Evolutionary conservation across 2,329 filamentous ascomycete genomes (phyloP).

Genomic region (Fusarium palustre): DNA sequence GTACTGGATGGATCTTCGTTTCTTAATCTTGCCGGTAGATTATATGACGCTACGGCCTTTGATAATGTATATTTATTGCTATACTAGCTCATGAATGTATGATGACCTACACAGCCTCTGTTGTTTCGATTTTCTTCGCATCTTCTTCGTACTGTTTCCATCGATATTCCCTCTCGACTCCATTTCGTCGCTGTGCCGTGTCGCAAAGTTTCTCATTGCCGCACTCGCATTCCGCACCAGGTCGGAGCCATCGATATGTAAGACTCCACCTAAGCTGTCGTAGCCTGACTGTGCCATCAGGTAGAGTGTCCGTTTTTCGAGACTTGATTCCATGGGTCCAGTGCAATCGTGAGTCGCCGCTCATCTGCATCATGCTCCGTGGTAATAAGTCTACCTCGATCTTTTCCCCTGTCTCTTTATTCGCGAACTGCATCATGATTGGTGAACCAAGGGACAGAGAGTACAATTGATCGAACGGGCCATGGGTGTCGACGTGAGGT

Average conservation of each 20-base stretch:
- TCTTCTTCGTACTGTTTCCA: constrained; percentile 56
- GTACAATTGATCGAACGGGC: constrained; percentile 59
- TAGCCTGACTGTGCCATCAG: constrained; percentile 58
- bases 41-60: background rate
- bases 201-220: constrained; percentile 63
- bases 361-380: constrained; percentile 64
- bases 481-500: constrained; percentile 70
- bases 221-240: constrained; percentile 61
- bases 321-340: constrained; percentile 68
- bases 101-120: background rate
- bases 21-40: constrained; percentile 21
- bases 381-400: constrained; percentile 61
- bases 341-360: constrained; percentile 62
- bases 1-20: background rate
- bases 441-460: constrained; percentile 57
- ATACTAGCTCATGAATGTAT: constrained; percentile 15
- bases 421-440: constrained; percentile 59
- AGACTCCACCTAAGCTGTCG: constrained; percentile 64
- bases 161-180: constrained; percentile 63
- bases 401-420: constrained; percentile 44
- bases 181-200: constrained; percentile 59
- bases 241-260: constrained; percentile 65
- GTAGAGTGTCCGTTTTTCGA: constrained; percentile 62
- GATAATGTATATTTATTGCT: constrained; percentile 4
- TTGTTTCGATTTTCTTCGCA: constrained; percentile 22